Conservation (phyloP, 139 green algal species). For the Tetradesmus lagerheimii region DNA sequence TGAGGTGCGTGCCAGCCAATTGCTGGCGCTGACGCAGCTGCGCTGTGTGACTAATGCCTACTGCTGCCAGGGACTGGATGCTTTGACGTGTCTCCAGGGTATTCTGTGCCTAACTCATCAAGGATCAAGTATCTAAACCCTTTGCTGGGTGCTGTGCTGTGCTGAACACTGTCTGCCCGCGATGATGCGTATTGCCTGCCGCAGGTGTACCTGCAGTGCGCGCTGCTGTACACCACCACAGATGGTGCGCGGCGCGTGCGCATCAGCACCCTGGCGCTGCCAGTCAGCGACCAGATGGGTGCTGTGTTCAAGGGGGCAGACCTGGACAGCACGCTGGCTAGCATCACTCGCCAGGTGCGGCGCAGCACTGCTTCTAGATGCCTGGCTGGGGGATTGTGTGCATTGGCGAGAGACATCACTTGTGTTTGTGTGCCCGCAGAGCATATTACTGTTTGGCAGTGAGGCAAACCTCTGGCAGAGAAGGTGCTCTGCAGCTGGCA, state of each 20-base stretch:
- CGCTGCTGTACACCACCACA: constrained; percentile 89
- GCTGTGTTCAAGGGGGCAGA: constrained; percentile 88
- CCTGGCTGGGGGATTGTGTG: background rate
- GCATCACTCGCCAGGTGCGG: constrained; percentile 36
- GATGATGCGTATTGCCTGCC: background rate
- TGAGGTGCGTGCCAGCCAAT: constrained; percentile 1
- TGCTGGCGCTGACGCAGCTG: background rate
- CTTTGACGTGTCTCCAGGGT: background rate
- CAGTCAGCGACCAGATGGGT: constrained; percentile 71
- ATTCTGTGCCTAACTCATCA: no score
- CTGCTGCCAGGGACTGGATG: background rate
- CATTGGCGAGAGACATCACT: no score
- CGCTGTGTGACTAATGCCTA: background rate
- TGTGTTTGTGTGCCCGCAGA: no score
- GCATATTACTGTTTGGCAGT: no score
- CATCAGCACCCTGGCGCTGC: constrained; percentile 88
- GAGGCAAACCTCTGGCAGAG: no score
- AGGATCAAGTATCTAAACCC: no score
- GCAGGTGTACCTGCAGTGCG: constrained; percentile 82
- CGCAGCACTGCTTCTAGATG: background rate
- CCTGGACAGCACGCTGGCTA: constrained; percentile 82
- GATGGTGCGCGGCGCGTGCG: constrained; percentile 70
- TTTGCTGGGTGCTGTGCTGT: background rate
- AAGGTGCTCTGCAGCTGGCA: no score
- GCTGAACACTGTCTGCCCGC: background rate